Evolutionary conservation across 805 yeast genomes (phyloP).

Genomic region (Ogataea pilisensis): DNA sequence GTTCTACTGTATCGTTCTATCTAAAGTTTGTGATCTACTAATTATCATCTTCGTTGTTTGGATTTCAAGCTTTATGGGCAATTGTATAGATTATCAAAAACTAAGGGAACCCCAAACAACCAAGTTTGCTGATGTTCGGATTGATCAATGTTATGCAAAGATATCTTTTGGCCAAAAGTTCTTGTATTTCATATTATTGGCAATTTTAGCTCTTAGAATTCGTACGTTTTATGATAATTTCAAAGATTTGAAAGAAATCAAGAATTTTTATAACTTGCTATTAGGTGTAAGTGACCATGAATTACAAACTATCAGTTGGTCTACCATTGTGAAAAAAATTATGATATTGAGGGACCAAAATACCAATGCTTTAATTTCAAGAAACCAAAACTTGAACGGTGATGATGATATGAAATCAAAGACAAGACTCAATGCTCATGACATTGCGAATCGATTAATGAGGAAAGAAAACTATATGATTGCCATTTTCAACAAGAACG

Average conservation of each 20-base stretch:
- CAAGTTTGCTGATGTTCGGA: constrained; percentile 40
- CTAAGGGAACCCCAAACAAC: constrained; percentile 28
- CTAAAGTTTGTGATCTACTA: constrained; percentile 60
- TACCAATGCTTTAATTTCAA: constrained; percentile 68
- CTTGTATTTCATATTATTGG: constrained; percentile 57
- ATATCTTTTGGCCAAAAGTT: constrained; percentile 49
- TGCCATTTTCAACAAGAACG: constrained; percentile 76
- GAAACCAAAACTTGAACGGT: constrained; percentile 20
- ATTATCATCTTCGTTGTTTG: constrained; percentile 77
- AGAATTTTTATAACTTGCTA: constrained; percentile 69
- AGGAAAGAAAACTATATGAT: constrained; percentile 91
- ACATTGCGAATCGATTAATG: constrained; percentile 93
- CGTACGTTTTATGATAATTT: constrained; percentile 58
- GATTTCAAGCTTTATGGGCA: constrained; percentile 72
- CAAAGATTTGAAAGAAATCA: constrained; percentile 66
- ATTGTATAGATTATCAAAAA: constrained; percentile 66
- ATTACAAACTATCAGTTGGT: constrained; percentile 92
- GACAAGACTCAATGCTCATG: constrained; percentile 82
- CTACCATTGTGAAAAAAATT: constrained; percentile 70
- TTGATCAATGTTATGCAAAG: constrained; percentile 44
- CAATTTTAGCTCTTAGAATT: constrained; percentile 48
- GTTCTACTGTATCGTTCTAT: constrained; percentile 66
- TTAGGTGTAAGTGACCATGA: constrained; percentile 75
- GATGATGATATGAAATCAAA: constrained; percentile 63
- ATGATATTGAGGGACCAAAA: constrained; percentile 76